These are phyloP conservation scores for Cyclotella sp. DNA, from an alignment of 108 stramenopile species.

Conservation along the genomic window DNA sequence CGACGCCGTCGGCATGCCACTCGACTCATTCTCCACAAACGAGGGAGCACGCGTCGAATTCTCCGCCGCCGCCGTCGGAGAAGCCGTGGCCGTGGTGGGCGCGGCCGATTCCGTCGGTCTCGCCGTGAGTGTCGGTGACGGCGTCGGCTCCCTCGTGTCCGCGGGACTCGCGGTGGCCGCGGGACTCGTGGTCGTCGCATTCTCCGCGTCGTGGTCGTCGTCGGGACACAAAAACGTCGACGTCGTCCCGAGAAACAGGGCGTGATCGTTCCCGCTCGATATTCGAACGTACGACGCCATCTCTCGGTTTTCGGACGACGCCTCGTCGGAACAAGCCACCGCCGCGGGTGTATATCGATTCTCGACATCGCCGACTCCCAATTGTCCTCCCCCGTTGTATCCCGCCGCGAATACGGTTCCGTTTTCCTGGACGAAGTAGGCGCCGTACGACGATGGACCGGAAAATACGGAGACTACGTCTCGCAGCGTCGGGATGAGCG, in stretches of 20 bases:
- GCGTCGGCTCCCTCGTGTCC: background rate
- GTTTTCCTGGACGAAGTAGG: constrained; percentile 22
- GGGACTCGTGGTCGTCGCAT: background rate
- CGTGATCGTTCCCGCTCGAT: constrained; percentile 46
- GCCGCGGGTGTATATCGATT: constrained; percentile 9
- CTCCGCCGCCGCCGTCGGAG: background rate
- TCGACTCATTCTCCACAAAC: background rate
- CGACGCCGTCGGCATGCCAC: background rate
- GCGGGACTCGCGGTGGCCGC: background rate
- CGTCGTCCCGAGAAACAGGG: constrained; percentile 31
- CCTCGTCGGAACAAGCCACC: constrained; percentile 29
- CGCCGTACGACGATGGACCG: constrained; percentile 24
- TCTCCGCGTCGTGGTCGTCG: background rate
- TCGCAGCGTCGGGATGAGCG: constrained; percentile 1
- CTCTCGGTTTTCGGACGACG: background rate
- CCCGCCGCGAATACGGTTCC: constrained; percentile 30
- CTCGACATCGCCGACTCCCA: constrained; percentile 27
- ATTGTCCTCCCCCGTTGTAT: constrained; percentile 33
- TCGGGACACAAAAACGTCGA: constrained; percentile 17
- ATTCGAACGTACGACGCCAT: background rate
- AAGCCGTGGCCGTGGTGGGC: constrained; percentile 2
- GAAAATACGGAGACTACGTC: constrained; percentile 34
- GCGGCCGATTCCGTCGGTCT: background rate
- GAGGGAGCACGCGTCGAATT: background rate
- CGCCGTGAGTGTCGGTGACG: background rate